Evolutionary conservation across 768 basidiomycete species (phyloP), one percentile per base, ranked within the genome.

Genomic region (Trametes cingulata): DNA sequence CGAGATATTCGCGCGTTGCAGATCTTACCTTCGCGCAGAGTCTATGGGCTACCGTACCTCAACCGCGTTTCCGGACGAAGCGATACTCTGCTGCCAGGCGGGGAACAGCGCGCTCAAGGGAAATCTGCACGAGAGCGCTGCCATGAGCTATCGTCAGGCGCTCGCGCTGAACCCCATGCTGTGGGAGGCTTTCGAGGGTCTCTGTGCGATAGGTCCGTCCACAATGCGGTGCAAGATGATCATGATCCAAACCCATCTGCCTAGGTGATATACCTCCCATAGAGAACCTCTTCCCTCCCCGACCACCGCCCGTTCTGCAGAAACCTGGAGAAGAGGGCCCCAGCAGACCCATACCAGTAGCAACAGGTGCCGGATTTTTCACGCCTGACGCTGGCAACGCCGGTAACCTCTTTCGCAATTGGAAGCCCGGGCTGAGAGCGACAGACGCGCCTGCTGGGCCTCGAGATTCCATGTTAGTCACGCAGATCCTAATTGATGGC

Each of bases 131-230:
- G 86, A 88, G 54, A 82, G 84, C 65, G 94, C 94, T n/a, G 77
- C 80, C 24, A 68, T 75, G 54, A 87, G 85, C 68, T 95, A 89
- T 72, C 80, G 80, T 46, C 82, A 86, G 59, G 90, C 93, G 25
- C 78, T 97, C 61, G 71, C 77, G 14, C 71, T 86, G 47, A 87
- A 93, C 69, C 91, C 92, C 33, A 82, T 91, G 71, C 74, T 95
- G 54, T 96, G 93, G 93, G 94, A 97, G 72, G 94, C 94, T 5
- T 90, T 94, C 67, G 91, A 94, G 69, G 93, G 91, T 0, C 73
- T 97, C 35, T 96, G 94, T 71, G 74, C 81, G 29, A 75, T 92
- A 45, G 94, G 95, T 90, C 37, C 25, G 56, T n/a, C 41, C n/a
- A 1, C 20, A 36, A 35, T 25, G n/a, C 19, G 41, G 27, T 51